Evolutionary conservation across 2,329 filamentous ascomycete species (phyloP).

Genomic region (Cyclaneusma minus): DNA sequence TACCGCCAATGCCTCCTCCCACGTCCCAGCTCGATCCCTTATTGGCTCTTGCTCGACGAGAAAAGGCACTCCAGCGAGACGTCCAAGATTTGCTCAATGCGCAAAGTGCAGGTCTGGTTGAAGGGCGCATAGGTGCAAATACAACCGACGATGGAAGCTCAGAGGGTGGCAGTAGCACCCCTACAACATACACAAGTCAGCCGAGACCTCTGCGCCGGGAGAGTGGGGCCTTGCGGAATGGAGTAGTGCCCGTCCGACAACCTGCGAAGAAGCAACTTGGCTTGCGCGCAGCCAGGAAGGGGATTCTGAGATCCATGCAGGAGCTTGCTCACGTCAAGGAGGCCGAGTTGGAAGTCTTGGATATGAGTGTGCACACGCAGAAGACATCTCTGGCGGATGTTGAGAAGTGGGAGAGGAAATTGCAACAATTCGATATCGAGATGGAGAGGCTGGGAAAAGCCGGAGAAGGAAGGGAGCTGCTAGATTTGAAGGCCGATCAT

Average conservation of each 20-base stretch:
- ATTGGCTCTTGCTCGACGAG: conserved; percentile 27
- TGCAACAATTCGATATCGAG: conserved; percentile 25
- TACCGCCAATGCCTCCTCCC: conserved; percentile 1
- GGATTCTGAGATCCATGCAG: conserved; percentile 46
- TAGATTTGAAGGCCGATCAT: conserved; percentile 39
- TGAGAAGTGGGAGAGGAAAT: conserved; percentile 32
- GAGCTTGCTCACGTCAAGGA: conserved; percentile 49
- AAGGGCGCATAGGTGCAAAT: conserved; percentile 14
- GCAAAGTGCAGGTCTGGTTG: conserved; percentile 31
- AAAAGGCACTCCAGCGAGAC: conserved; percentile 37
- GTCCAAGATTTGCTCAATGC: conserved; percentile 42
- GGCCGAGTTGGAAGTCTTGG: conserved; percentile 49
- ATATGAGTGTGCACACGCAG: conserved; percentile 37
- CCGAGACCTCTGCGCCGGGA: conserved; percentile 7
- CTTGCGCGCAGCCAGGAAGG: conserved; percentile 46
- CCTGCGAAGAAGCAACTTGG: conserved; percentile 35
- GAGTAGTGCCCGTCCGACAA: conserved; percentile 45
- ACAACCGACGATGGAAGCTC: conserved; percentile 22
- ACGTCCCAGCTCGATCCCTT: conserved; percentile 14
- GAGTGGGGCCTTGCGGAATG: conserved; percentile 9
- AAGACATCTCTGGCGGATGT: conserved; percentile 42
- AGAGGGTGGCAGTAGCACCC: conserved; percentile 19
- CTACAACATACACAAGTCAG: conserved; percentile 9
- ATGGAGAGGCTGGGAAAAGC: conserved; percentile 36
- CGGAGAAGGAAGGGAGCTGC: conserved; percentile 43